Evolutionary conservation across 352 stramenopile species (phyloP), one percentile per base, ranked within the genome.

Genomic region (Phytophthora parvispora): DNA sequence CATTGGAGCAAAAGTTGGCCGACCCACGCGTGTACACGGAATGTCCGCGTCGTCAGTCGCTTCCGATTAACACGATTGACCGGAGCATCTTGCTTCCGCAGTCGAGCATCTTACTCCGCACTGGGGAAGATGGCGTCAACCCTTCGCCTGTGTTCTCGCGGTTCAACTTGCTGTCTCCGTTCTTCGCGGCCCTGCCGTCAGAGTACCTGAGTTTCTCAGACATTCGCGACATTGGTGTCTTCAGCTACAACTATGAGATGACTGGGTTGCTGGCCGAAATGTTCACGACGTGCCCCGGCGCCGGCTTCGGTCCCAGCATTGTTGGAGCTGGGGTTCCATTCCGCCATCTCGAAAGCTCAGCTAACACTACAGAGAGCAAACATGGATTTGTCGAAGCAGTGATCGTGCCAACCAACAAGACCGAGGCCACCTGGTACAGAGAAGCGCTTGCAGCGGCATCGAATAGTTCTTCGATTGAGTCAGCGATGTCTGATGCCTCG

Each of bases 221-320:
- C 54, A 81, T 92, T 56, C 87, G 84, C 22, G 78, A 95, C 50
- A 73, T 97, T 42, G 87, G 87, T 15, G 66, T 63, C 1, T 91
- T 87, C 70, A 95, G 86, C 78, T 97, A 95, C 81, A 95, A 94
- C 73, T 96, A 96, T 64, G 75, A 94, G 66, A 87, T 95, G 72
- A 84, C 76, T 18, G 89, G 89, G 0, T 51, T 92, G 60, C 63
- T 96, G 28, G 85, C 71, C 6, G 73, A 84, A 55, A 89, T 96
- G 85, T 95, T 82, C 64, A 90, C 81, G 60, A 89, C 81, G 5
- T 96, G 89, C 27, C 81, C 81, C 27, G 83, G 88, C 52, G 60
- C 83, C 16, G 69, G 63, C 8, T 63, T 73, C 10, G 40, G 81
- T 22, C 50, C 74, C 0, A 67, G 57, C 20, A 22, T 66, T 7